These are phyloP conservation scores for Vanilla planifolia DNA, from an alignment of 106 monocot species.

Conservation along the genomic window DNA sequence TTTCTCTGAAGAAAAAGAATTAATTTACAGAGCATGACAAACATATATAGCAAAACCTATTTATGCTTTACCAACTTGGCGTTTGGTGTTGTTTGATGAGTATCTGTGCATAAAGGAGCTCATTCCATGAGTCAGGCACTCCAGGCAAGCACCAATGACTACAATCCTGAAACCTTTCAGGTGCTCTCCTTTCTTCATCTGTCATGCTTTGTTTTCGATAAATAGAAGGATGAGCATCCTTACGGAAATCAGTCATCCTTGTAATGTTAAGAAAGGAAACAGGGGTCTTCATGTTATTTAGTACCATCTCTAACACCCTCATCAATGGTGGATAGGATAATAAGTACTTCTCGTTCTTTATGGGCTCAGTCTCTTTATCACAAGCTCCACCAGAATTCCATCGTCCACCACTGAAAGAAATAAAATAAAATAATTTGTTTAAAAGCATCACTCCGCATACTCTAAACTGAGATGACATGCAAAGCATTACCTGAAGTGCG, in stretches of 20 bases:
- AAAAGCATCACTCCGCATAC: too few species aligned
- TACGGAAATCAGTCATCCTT: constrained; percentile 88
- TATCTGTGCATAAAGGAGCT: constrained; percentile 75
- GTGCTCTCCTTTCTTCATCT: constrained; percentile 38
- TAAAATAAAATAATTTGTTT: background rate
- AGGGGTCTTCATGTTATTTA: constrained; percentile 66
- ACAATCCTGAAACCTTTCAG: constrained; percentile 66
- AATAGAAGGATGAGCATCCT: constrained; percentile 89
- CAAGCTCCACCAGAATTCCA: constrained; percentile 97
- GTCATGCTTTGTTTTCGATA: constrained; percentile 50
- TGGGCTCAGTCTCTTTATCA: constrained; percentile 75
- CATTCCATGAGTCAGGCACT: constrained; percentile 95
- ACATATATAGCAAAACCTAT: background rate
- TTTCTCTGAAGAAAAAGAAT: background rate
- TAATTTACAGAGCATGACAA: background rate
- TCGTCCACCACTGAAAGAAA: constrained; percentile 63
- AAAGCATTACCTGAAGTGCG: constrained; percentile 74
- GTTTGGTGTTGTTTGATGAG: constrained; percentile 55
- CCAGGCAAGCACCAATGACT: constrained; percentile 98
- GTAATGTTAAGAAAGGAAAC: constrained; percentile 82
- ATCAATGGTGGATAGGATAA: constrained; percentile 65
- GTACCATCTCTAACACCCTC: constrained; percentile 48
- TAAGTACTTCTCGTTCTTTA: constrained; percentile 59
- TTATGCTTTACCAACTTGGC: background rate
- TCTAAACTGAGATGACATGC: background rate